Conservation (phyloP, 2,329 filamentous ascomycete species). For the Coniella lustricola region DNA sequence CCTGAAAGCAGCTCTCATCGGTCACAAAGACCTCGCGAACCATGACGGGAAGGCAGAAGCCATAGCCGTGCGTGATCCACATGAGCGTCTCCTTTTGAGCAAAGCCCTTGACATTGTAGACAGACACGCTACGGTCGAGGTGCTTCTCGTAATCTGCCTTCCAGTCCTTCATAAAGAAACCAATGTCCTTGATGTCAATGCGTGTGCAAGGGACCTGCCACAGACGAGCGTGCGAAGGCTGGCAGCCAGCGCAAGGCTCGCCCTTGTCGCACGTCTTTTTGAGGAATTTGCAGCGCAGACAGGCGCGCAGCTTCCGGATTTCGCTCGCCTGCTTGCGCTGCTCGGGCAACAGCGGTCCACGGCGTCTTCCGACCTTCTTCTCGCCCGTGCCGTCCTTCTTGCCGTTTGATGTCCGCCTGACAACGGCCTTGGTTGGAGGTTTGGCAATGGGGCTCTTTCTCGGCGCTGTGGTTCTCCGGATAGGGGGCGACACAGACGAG, state of each 20-base stretch:
- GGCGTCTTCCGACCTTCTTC: constrained; percentile 88
- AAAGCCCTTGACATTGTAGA: constrained; percentile 90
- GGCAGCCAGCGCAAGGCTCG: constrained; percentile 89
- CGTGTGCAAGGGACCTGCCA: constrained; percentile 98
- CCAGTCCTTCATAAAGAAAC: constrained; percentile 99
- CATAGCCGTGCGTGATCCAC: constrained; percentile 95
- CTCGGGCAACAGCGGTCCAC: constrained; percentile 83
- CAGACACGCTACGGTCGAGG: constrained; percentile 76
- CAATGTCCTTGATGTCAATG: constrained; percentile 97
- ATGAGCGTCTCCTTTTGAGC: constrained; percentile 61
- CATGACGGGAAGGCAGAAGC: constrained; percentile 85
- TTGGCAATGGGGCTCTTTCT: constrained; percentile 76
- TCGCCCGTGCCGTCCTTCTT: constrained; percentile 74
- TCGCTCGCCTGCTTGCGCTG: constrained; percentile 95
- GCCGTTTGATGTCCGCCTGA: constrained; percentile 67
- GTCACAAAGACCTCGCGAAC: constrained; percentile 89
- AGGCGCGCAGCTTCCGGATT: constrained; percentile 90
- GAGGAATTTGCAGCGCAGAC: constrained; percentile 93
- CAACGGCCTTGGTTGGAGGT: constrained; percentile 67
- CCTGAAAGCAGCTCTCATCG: constrained; percentile 84
- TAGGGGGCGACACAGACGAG: constrained; percentile 55
- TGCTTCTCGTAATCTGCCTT: constrained; percentile 94
- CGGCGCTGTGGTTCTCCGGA: constrained; percentile 61
- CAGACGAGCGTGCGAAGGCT: constrained; percentile 87
- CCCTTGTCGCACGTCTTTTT: constrained; percentile 99